Conservation (phyloP, 495 filamentous ascomycete genomes). For the Aspergillus wentii region DNA sequence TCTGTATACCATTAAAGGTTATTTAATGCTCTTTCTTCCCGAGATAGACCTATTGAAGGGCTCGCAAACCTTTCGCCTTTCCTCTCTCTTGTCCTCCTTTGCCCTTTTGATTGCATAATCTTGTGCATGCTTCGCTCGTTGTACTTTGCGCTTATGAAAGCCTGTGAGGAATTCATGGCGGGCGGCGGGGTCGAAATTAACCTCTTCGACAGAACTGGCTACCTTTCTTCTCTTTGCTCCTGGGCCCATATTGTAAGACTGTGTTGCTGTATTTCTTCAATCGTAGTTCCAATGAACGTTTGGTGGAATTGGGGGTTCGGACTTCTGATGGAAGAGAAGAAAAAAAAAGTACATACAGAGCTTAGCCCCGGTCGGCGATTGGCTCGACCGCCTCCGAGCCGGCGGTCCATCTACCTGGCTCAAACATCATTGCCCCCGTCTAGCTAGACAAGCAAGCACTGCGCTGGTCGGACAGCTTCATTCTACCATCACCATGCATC, state of each 20-base stretch:
- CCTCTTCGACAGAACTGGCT: slow-evolving; percentile 60
- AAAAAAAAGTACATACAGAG: slow-evolving; percentile 7
- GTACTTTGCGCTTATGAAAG: slow-evolving; percentile 91
- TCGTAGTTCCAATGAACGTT: too few species aligned
- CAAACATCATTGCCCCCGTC: slow-evolving; percentile 2
- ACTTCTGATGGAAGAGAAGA: too few species aligned
- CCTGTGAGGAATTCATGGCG: slow-evolving; percentile 86
- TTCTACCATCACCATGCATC: slow-evolving; percentile 50
- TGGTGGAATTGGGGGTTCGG: too few species aligned
- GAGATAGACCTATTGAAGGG: background rate
- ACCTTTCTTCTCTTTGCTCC: slow-evolving; percentile 62
- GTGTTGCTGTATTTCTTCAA: background rate
- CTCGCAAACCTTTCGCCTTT: slow-evolving; percentile 63
- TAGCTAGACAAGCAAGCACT: slow-evolving; percentile 5
- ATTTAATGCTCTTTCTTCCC: slow-evolving; percentile 4
- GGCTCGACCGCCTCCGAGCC: slow-evolving; percentile 23
- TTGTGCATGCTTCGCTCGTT: slow-evolving; percentile 76
- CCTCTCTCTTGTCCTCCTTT: slow-evolving; percentile 63
- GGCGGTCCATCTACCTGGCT: slow-evolving; percentile 13
- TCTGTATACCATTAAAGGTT: slow-evolving; percentile 37
- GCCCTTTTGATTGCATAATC: slow-evolving; percentile 68
- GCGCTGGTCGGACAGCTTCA: slow-evolving; percentile 8
- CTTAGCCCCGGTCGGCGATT: slow-evolving; percentile 11
- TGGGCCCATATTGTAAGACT: slow-evolving; percentile 37
- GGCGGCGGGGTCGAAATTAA: slow-evolving; percentile 74